A percentile compares a stretch with the other conserved stretches of the same genome.
Conservation (phyloP, 306 rosid species). For the Prosopis cineraria region DNA sequence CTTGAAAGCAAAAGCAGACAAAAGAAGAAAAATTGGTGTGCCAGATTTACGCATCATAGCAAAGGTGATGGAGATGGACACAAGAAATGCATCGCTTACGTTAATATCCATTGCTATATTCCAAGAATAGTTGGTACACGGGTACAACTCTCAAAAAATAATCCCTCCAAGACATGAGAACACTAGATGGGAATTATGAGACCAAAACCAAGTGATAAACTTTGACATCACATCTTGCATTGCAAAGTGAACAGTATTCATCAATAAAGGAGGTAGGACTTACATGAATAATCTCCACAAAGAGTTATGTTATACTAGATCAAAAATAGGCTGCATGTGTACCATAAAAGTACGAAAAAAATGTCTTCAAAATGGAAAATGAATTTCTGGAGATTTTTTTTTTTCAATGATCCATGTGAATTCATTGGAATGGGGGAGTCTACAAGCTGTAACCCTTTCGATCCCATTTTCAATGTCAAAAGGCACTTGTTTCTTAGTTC, state of each 20-base stretch:
- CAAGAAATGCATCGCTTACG: slow-evolving; percentile 96
- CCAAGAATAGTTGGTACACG: slow-evolving; percentile 98
- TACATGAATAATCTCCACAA: slow-evolving; percentile 88
- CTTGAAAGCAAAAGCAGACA: slow-evolving; percentile 98
- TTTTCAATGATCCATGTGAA: slow-evolving; percentile 38
- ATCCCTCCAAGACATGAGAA: slow-evolving; percentile 89
- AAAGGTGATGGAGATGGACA: slow-evolving; percentile 93
- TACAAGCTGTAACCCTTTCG: slow-evolving; percentile 44
- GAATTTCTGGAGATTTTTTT: slow-evolving; percentile 43
- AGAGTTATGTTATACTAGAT: slow-evolving; percentile 92
- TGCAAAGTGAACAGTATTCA: slow-evolving; percentile 86
- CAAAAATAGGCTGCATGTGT: slow-evolving; percentile 90
- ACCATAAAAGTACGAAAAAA: slow-evolving; percentile 86
- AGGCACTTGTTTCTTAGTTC: slow-evolving; percentile 57
- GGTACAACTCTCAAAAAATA: slow-evolving; percentile 92
- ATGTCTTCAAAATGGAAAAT: slow-evolving; percentile 59
- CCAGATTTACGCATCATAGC: slow-evolving; percentile 99
- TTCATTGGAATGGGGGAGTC: slow-evolving; percentile 36
- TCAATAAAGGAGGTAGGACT: slow-evolving; percentile 91
- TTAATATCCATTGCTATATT: slow-evolving; percentile 93
- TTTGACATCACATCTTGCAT: slow-evolving; percentile 89
- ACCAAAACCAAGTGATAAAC: slow-evolving; percentile 85
- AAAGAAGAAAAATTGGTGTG: slow-evolving; percentile 94
- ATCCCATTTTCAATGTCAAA: slow-evolving; percentile 63
- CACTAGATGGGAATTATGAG: slow-evolving; percentile 67